Evolutionary conservation across 2,329 filamentous ascomycete species (phyloP).

Genomic region (Arthrinium puccinioides): DNA sequence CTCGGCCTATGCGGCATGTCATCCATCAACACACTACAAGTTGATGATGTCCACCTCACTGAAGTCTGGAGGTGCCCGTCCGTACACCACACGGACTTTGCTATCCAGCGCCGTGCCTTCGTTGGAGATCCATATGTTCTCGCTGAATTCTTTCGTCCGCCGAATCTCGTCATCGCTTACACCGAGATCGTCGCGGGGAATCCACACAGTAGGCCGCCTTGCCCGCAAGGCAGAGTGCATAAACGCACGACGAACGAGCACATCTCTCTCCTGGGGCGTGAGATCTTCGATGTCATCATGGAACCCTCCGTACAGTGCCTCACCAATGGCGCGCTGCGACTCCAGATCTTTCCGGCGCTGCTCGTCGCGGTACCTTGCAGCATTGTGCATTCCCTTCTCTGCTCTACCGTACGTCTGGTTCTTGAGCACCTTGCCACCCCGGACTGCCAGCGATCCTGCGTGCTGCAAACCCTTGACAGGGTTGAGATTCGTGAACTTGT

Average conservation of each 20-base stretch:
- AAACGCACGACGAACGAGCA: constrained; percentile 80
- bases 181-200: constrained; percentile 83
- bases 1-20: no score
- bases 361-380: constrained; percentile 38
- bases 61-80: constrained; percentile 80
- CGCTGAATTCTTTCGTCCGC: constrained; percentile 67
- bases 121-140: constrained; percentile 88
- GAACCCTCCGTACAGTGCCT: constrained; percentile 78
- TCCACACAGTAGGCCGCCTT: constrained; percentile 83
- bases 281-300: constrained; percentile 93
- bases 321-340: constrained; percentile 64
- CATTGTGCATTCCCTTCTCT: constrained; percentile 30
- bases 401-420: constrained; percentile 36
- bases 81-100: constrained; percentile 76
- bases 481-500: constrained; percentile 24
- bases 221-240: constrained; percentile 83
- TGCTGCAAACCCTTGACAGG: constrained; percentile 39
- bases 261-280: constrained; percentile 80
- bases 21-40: constrained; percentile 38
- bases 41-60: constrained; percentile 82
- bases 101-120: constrained; percentile 83
- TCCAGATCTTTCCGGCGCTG: constrained; percentile 58
- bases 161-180: constrained; percentile 87
- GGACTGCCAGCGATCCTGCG: constrained; percentile 40
- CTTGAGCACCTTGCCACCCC: constrained; percentile 40